Conservation (phyloP, 2,329 filamentous ascomycete genomes). For the Nectriaceae sp. region DNA sequence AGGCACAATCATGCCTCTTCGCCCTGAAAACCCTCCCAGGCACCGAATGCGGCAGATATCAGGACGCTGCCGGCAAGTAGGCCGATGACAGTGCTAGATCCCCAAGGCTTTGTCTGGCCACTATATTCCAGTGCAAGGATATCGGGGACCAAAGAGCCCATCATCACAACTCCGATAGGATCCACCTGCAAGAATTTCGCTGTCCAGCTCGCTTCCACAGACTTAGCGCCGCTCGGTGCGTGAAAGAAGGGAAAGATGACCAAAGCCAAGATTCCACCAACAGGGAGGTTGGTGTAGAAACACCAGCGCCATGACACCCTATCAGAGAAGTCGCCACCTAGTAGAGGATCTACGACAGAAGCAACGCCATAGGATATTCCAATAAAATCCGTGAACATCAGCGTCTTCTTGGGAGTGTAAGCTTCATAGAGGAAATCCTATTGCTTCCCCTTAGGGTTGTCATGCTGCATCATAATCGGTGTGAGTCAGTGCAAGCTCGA, state of each 20-base stretch:
- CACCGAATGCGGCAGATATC: neutral
- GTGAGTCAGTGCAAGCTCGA: too few species aligned
- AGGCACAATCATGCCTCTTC: constrained; percentile 38
- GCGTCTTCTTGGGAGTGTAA: too few species aligned
- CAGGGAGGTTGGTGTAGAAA: constrained; percentile 1
- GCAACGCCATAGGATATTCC: constrained; percentile 31
- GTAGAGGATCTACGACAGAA: constrained; percentile 27
- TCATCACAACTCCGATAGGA: neutral
- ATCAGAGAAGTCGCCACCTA: constrained; percentile 30
- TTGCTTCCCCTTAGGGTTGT: too few species aligned
- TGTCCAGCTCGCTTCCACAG: neutral
- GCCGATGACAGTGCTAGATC: neutral
- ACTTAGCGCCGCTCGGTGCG: neutral
- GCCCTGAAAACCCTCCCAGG: constrained; percentile 1
- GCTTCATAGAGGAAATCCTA: too few species aligned
- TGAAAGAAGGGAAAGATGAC: neutral
- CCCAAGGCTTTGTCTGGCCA: neutral
- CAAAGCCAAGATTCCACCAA: neutral
- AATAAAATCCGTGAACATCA: too few species aligned
- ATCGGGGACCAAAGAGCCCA: neutral
- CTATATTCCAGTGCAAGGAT: neutral
- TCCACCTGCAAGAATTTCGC: neutral
- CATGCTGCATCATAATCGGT: too few species aligned
- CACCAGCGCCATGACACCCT: constrained; percentile 1
- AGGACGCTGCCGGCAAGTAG: neutral